Conservation (phyloP, 164 flowering plant genomes). For the Paratinospora sagittata region DNA sequence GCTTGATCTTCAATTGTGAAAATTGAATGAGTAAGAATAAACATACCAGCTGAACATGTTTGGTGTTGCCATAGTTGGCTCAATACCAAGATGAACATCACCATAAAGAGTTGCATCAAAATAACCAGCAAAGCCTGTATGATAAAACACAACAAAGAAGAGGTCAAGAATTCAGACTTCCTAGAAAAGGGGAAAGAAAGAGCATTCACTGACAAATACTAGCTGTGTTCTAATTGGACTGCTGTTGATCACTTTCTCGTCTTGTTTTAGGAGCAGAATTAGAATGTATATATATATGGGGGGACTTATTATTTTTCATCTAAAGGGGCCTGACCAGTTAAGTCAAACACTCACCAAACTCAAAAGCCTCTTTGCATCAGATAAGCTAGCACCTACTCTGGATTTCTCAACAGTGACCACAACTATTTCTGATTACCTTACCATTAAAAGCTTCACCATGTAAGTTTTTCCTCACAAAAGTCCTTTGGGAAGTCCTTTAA, state of each 20-base stretch:
- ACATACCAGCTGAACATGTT: conserved; percentile 98
- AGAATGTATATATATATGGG: not conserved
- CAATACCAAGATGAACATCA: conserved; percentile 98
- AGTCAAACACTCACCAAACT: no score
- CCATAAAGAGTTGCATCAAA: conserved; percentile 92
- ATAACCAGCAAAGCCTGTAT: conserved; percentile 93
- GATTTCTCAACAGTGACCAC: no score
- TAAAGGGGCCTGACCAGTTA: not conserved
- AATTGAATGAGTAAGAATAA: not conserved
- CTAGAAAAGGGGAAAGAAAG: no score
- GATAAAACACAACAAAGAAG: not conserved
- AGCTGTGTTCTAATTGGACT: not conserved
- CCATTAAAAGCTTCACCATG: no score
- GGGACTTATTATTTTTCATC: no score
- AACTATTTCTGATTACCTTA: no score
- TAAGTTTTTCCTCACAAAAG: no score
- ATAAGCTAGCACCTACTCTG: no score
- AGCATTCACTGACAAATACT: not conserved
- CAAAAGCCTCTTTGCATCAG: no score
- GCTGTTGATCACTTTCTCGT: not conserved
- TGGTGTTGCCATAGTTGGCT: conserved; percentile 86
- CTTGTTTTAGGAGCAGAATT: not conserved
- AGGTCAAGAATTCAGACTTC: not conserved
- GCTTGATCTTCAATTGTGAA: not conserved
- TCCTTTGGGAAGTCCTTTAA: no score